Conservation (phyloP, 1,284 basidiomycete genomes). For the Ganoderma multipileum region DNA sequence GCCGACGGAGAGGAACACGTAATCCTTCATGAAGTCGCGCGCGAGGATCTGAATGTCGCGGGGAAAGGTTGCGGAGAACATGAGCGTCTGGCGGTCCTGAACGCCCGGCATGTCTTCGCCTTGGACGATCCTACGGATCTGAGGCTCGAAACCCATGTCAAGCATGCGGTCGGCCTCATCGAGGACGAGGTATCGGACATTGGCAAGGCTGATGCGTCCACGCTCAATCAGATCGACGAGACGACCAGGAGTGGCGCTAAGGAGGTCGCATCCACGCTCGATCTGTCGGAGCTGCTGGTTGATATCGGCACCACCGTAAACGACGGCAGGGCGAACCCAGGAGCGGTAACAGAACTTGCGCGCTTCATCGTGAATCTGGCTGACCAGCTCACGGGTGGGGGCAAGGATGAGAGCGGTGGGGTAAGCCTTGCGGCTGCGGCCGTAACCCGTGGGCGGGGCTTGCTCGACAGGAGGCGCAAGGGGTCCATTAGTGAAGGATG, state of each 20-base stretch:
- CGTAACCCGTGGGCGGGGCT: conserved; percentile 55
- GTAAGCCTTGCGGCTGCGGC: conserved; percentile 87
- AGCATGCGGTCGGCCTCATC: conserved; percentile 99
- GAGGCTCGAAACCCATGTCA: conserved; percentile 99
- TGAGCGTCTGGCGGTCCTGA: conserved; percentile 94
- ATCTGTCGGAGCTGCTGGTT: conserved; percentile 93
- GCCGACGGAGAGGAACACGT: conserved; percentile 98
- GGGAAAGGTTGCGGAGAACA: conserved; percentile 99
- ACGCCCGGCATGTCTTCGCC: conserved; percentile 98
- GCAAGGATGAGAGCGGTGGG: conserved; percentile 97
- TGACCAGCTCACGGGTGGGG: conserved; percentile 98
- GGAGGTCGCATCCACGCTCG: conserved; percentile 96
- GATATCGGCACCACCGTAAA: conserved; percentile 99
- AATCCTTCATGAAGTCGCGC: conserved; percentile 94
- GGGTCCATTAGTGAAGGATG: conserved; percentile 90
- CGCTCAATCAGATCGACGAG: conserved; percentile 99
- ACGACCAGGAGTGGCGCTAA: conserved; percentile 98
- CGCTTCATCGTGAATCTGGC: conserved; percentile 99
- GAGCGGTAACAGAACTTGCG: conserved; percentile 99
- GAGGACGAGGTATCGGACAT: conserved; percentile 97
- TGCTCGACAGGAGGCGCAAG: conserved; percentile 66
- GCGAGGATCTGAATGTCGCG: conserved; percentile 99
- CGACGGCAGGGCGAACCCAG: conserved; percentile 98
- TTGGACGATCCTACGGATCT: conserved; percentile 98
- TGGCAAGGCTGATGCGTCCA: conserved; percentile 94